Conservation (phyloP, 345 rosid genomes). For the Brassica juncea region DNA sequence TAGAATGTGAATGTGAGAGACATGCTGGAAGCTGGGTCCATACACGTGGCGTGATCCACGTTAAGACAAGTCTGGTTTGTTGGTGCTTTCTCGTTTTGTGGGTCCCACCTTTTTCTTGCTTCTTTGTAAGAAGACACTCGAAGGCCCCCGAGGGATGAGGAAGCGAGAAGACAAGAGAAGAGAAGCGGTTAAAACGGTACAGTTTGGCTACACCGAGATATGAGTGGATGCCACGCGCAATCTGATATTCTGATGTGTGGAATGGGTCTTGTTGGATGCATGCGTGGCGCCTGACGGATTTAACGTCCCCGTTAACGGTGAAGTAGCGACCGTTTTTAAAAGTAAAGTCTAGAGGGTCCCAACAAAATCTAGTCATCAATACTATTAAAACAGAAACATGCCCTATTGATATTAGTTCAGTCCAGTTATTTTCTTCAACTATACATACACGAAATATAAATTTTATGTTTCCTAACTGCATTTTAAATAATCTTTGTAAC, state of each 20-base stretch:
- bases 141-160: slow-evolving; percentile 27
- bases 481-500: too few species aligned
- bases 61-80: slow-evolving; percentile 30
- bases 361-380: neutral
- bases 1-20: slow-evolving; percentile 28
- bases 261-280: neutral
- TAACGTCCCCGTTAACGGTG: slow-evolving; percentile 26
- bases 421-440: too few species aligned
- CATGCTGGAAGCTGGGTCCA: slow-evolving; percentile 35
- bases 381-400: too few species aligned
- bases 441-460: too few species aligned
- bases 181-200: neutral
- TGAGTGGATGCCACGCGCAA: slow-evolving; percentile 13
- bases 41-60: slow-evolving; percentile 34
- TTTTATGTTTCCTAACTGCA: too few species aligned
- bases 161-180: neutral
- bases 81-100: slow-evolving; percentile 6
- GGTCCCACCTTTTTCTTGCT: neutral
- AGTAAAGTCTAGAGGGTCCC: neutral
- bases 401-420: too few species aligned
- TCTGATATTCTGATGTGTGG: neutral
- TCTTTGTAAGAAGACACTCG: slow-evolving; percentile 16
- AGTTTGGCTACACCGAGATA: neutral
- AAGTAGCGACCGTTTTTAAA: neutral
- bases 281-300: slow-evolving; percentile 25